Conservation (phyloP, 2,329 filamentous ascomycete genomes). For the Aspergillus nomiae region DNA sequence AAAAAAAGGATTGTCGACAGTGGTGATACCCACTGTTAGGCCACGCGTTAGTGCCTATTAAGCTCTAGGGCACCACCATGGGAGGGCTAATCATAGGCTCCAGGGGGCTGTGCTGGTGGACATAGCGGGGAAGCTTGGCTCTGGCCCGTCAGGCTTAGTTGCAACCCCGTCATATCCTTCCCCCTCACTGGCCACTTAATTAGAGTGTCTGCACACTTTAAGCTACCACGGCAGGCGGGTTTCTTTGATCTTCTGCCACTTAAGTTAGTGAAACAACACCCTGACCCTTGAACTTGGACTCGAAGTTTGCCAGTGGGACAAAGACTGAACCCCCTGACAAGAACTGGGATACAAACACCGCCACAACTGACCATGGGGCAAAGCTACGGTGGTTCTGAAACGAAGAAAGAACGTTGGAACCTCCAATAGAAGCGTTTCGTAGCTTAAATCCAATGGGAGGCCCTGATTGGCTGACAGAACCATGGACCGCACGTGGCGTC, state of each 20-base stretch:
- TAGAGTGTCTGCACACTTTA: not conserved
- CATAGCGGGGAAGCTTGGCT: constrained; percentile 20
- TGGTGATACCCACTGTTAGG: constrained; percentile 8
- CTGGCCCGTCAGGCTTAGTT: not conserved
- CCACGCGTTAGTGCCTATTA: constrained; percentile 14
- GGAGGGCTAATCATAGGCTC: not conserved
- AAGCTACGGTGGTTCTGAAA: not conserved
- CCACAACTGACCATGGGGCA: not conserved
- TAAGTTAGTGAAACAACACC: not conserved
- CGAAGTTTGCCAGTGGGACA: not conserved
- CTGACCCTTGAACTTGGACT: not conserved
- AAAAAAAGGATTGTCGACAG: not conserved
- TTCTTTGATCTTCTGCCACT: not conserved
- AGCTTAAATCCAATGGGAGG: not conserved
- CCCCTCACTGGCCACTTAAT: not conserved
- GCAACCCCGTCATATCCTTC: not conserved
- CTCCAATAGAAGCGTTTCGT: constrained; percentile 1
- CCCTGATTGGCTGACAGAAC: not conserved
- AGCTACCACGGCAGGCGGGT: not conserved
- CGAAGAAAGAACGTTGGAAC: not conserved
- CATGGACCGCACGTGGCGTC: constrained; percentile 8
- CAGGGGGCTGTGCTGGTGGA: constrained; percentile 7
- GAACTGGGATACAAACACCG: not conserved
- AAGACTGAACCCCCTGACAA: not conserved
- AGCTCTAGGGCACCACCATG: constrained; percentile 1